Evolutionary conservation across 176 grass and related monocot genomes (phyloP), one percentile per base, ranked within the genome.

Genomic region (Olyra latifolia): DNA sequence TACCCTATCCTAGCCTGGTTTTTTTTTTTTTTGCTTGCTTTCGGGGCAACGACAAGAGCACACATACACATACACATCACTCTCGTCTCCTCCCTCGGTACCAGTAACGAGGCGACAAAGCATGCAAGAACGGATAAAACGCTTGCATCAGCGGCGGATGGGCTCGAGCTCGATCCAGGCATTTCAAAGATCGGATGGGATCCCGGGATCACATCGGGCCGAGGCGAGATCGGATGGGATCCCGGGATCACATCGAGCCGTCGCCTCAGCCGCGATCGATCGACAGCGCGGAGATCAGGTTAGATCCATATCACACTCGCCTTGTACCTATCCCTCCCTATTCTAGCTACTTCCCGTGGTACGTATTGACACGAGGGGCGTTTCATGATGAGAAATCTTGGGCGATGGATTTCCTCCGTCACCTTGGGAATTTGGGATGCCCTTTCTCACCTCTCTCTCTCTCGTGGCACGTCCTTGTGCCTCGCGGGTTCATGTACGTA

Each of bases 371-470:
- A 53, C n/a, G 46, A 29, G 59, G 43, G 54, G 62, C 58, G 50
- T 72, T 25, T 47, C 65, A 89, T 86, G 72, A 85, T 78, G 83
- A 72, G 58, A 75, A 46, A 89, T 83, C 83, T 86, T 42, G 11
- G 44, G 28, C 58, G 74, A 23, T 77, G 57, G 88, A 87, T 83
- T 66, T 82, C 82, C 63, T 83, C 41, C 54, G 59, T 80, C 71
- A 81, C 27, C 69, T 65, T 35, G 32, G 4, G n/a, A n/a, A 35
- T 2, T 35, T 47, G 67, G 40, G 64, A 35, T 66, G 16, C 46
- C 59, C 4, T 15, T 69, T 24, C 22, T 25, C 9, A 53, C 14
- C 45, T 29, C 71, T 72, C 50, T 28, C 66, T 29, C 8, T 56
- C 62, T 29, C 39, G 22, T 4, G 64, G 14, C 66, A n/a, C 67